Percentiles rank a stretch among this genome's conserved stretches.
Conservation (phyloP, 257 asterid species). For the Paraleonurus japonicus region DNA sequence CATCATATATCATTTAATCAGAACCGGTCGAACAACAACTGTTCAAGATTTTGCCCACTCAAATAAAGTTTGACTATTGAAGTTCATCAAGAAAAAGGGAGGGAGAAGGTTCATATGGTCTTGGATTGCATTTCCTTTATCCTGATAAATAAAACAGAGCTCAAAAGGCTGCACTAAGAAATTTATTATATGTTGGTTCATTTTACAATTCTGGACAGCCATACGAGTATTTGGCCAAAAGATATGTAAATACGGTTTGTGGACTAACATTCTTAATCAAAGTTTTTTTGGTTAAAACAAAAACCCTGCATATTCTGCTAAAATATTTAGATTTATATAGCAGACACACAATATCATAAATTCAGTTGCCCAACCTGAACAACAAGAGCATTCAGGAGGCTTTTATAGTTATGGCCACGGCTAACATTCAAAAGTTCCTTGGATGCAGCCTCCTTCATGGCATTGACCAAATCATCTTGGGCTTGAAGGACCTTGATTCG, state of each 20-base stretch:
- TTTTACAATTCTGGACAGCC: not conserved
- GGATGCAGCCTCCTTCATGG: slow-evolving; percentile 63
- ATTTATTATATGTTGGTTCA: not conserved
- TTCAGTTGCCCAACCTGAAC: slow-evolving; percentile 60
- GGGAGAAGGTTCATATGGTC: not conserved
- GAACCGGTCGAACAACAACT: not conserved
- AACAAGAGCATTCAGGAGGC: slow-evolving; percentile 72
- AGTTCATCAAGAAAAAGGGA: not conserved
- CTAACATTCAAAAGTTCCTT: slow-evolving; percentile 69
- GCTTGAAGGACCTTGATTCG: slow-evolving; percentile 84
- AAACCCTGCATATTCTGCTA: not conserved
- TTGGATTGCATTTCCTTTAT: not conserved
- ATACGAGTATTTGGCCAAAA: not conserved
- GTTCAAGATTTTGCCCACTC: not conserved
- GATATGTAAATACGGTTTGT: not conserved
- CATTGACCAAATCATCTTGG: slow-evolving; percentile 70
- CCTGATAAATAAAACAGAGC: no score
- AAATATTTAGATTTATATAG: not conserved
- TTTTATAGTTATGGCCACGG: slow-evolving; percentile 46
- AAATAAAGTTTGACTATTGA: not conserved
- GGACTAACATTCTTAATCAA: not conserved
- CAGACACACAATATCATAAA: slow-evolving; percentile 7
- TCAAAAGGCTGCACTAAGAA: not conserved
- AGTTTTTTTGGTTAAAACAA: not conserved
- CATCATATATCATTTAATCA: not conserved